Evolutionary conservation across 1,139 yeast genomes (phyloP), one percentile per base, ranked within the genome.

Genomic region (Suhomyces panamericanus): DNA sequence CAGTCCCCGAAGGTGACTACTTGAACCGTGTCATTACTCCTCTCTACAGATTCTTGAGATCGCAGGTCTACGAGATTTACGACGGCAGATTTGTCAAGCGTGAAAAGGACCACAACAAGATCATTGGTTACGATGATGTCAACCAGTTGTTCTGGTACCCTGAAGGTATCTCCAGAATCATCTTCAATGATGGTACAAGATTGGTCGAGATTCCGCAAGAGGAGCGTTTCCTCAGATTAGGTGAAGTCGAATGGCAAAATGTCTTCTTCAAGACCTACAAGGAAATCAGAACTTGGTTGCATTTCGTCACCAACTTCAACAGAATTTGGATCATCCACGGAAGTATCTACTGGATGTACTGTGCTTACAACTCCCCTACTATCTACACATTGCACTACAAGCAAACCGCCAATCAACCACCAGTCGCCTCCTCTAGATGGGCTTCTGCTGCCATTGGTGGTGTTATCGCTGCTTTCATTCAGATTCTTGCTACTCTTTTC

Each of bases 121-220:
- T 93, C 56, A 85, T 93, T 63, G 99, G 99, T 68, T 93, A 93
- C 67, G 99, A 93, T 75, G 99, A 95, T 75, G 95, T 93, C 50
- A 93, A 95, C 71, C 99, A 95, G 76, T 80, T 93, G 59, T 93
- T 93, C 73, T 93, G 99, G 99, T 95, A 93, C 71, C 98, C 99
- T 36, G 98, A 93, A 72, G 99, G 99, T 77, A 87, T 93, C 58
- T 87, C 95, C 50, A 85, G 95, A 72, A 91, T 93, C 61, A 80
- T 86, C 41, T 81, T 91, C 62, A 91, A 86, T 63, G 98, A 93
- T 66, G 96, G 96, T 53, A 76, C 96, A 30, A 84, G 96, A 66
- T 76, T 93, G 63, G 89, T 93, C 46, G 99, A 95, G 59, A 72
- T 90, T 59, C 95, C 97, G 36, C 80, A 83, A 51, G 88, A 84